These are phyloP conservation scores for Mucor saturninus DNA, from an alignment of 371 early-diverging fungal genomes.

Conservation along the genomic window DNA sequence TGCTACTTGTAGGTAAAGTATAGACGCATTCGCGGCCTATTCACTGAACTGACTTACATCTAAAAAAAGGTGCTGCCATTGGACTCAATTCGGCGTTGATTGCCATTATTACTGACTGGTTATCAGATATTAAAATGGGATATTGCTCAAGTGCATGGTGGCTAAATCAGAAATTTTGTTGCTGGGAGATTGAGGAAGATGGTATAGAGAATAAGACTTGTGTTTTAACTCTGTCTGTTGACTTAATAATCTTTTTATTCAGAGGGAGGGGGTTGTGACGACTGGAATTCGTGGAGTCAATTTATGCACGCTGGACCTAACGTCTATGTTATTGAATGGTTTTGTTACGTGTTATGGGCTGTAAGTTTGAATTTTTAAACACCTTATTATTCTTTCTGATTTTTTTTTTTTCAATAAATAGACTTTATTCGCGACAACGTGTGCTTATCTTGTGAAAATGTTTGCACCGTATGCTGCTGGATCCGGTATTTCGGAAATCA, in stretches of 20 bases:
- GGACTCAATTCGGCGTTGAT: conserved; percentile 85
- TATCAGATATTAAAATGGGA: conserved; percentile 86
- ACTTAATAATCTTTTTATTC: neutral
- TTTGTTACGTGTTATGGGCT: conserved; percentile 64
- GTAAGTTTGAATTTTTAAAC: conserved; percentile 39
- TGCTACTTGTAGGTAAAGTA: conserved; percentile 70
- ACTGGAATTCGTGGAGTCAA: conserved; percentile 65
- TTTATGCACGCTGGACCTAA: conserved; percentile 44
- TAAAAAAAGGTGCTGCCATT: conserved; percentile 72
- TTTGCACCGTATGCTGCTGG: conserved; percentile 93
- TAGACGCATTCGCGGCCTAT: too few relatives aligned
- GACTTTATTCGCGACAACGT: conserved; percentile 64
- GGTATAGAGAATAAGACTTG: conserved; percentile 30
- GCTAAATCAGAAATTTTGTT: conserved; percentile 95
- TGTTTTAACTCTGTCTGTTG: too few relatives aligned
- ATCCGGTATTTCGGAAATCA: conserved; percentile 95
- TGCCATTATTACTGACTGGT: conserved; percentile 85
- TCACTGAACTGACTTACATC: neutral
- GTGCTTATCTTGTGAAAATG: conserved; percentile 65
- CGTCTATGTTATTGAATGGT: conserved; percentile 58
- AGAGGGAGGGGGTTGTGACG: conserved; percentile 39
- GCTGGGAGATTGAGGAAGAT: conserved; percentile 79
- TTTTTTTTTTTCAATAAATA: conserved; percentile 20
- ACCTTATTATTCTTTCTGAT: neutral
- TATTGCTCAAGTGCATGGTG: conserved; percentile 91